Conservation (phyloP, 1,139 yeast species). For the Saccharomyces hybrid region DNA sequence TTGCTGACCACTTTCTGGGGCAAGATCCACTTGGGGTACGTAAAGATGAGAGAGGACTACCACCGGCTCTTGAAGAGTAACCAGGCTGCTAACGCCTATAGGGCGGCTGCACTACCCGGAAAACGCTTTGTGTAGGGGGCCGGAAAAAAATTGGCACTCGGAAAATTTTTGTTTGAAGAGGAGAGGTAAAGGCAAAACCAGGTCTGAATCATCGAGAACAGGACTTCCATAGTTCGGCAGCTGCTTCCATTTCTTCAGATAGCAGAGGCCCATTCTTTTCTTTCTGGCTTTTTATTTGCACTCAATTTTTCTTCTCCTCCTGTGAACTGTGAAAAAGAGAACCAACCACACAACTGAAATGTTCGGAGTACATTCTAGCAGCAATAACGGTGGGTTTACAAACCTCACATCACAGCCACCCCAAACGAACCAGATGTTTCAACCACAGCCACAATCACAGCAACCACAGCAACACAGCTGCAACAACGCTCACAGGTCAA, state of each 20-base stretch:
- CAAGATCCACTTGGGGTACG: constrained; percentile 76
- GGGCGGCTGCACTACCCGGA: background rate
- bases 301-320: background rate
- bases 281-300: background rate
- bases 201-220: background rate
- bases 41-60: constrained; percentile 58
- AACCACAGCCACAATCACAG: background rate
- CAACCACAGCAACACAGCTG: constrained; percentile 16
- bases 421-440: constrained; percentile 4
- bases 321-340: background rate
- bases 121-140: background rate
- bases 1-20: constrained; percentile 89
- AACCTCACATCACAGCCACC: constrained; percentile 12
- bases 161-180: background rate
- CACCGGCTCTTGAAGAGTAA: background rate
- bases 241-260: background rate
- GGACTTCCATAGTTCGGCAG: background rate
- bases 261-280: background rate
- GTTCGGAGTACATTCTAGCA: background rate
- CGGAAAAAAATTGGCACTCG: background rate
- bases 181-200: background rate
- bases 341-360: background rate
- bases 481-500: constrained; percentile 11
- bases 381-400: constrained; percentile 5
- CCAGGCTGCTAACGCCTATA: background rate